Percentiles rank a stretch among this genome's conserved stretches.
These are phyloP conservation scores for Thielaviopsis ethacetica DNA, from an alignment of 2,329 filamentous ascomycete species.

Conservation along the genomic window DNA sequence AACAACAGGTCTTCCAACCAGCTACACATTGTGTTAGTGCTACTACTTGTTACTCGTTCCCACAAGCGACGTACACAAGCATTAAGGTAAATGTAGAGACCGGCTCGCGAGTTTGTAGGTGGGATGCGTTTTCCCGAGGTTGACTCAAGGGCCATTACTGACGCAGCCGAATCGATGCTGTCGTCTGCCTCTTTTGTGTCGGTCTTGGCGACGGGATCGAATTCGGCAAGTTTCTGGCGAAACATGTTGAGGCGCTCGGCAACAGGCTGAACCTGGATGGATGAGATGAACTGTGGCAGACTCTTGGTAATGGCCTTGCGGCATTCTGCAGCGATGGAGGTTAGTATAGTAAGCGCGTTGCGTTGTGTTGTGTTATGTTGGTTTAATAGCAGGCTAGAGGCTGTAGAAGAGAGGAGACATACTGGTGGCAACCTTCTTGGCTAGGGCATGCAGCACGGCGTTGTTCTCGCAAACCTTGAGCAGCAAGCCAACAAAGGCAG, in stretches of 20 bases:
- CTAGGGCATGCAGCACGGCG: constrained; percentile 35
- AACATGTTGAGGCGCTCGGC: constrained; percentile 39
- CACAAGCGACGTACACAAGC: constrained; percentile 48
- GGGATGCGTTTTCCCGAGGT: constrained; percentile 48
- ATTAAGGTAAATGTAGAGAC: constrained; percentile 73
- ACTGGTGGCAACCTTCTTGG: constrained; percentile 26
- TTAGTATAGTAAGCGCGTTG: neutral
- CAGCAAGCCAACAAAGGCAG: constrained; percentile 47
- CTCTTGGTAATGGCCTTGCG: constrained; percentile 34
- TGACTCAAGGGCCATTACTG: constrained; percentile 34
- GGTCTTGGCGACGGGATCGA: constrained; percentile 22
- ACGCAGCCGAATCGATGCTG: constrained; percentile 31
- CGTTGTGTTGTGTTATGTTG: neutral
- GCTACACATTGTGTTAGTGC: constrained; percentile 28
- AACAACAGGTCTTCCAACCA: constrained; percentile 65
- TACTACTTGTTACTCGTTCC: neutral
- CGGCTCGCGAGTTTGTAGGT: constrained; percentile 58
- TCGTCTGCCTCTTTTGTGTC: constrained; percentile 28
- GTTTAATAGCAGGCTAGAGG: neutral
- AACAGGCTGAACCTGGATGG: constrained; percentile 39
- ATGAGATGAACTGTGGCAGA: constrained; percentile 36
- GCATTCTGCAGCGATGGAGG: constrained; percentile 19
- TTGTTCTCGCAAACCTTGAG: constrained; percentile 45
- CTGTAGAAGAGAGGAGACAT: neutral
- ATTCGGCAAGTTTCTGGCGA: constrained; percentile 35